These are phyloP conservation scores for Penicillium sp. DNA, from an alignment of 2,329 filamentous ascomycete species.

Conservation along the genomic window DNA sequence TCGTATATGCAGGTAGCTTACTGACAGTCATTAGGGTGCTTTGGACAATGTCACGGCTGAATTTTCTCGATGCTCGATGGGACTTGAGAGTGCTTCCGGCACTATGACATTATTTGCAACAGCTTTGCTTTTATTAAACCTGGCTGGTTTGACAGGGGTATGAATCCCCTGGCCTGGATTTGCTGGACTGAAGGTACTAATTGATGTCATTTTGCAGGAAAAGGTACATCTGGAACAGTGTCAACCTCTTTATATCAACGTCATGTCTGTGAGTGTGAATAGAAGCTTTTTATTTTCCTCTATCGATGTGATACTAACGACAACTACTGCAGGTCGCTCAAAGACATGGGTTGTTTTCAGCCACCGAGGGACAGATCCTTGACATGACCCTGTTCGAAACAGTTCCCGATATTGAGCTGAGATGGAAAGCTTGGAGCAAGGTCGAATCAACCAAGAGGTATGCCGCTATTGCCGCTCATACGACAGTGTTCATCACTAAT, in stretches of 20 bases:
- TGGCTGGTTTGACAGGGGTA: conserved; percentile 17
- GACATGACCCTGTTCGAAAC: conserved; percentile 45
- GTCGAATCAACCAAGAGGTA: conserved; percentile 53
- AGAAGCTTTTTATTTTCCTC: neutral
- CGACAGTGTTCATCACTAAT: conserved; percentile 7
- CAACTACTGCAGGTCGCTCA: conserved; percentile 40
- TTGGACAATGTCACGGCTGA: conserved; percentile 46
- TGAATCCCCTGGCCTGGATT: neutral
- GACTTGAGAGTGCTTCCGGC: conserved; percentile 40
- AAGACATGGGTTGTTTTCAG: conserved; percentile 46
- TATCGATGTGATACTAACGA: conserved; percentile 4
- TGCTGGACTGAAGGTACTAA: conserved; percentile 7
- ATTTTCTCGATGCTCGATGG: conserved; percentile 44
- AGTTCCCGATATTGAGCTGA: conserved; percentile 46
- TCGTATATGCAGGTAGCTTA: neutral
- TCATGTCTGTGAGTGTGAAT: conserved; percentile 42
- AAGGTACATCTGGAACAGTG: conserved; percentile 48
- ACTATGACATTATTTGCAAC: conserved; percentile 51
- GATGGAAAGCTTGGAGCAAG: conserved; percentile 55
- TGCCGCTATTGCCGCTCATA: neutral
- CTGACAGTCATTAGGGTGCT: conserved; percentile 23
- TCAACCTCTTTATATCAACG: conserved; percentile 53
- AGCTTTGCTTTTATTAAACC: conserved; percentile 49
- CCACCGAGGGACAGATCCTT: conserved; percentile 47
- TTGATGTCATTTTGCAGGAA: conserved; percentile 29